Base-by-base conservation (phyloP, 2,329 filamentous ascomycete species). In the Calonectria hongkongensis region DNA sequence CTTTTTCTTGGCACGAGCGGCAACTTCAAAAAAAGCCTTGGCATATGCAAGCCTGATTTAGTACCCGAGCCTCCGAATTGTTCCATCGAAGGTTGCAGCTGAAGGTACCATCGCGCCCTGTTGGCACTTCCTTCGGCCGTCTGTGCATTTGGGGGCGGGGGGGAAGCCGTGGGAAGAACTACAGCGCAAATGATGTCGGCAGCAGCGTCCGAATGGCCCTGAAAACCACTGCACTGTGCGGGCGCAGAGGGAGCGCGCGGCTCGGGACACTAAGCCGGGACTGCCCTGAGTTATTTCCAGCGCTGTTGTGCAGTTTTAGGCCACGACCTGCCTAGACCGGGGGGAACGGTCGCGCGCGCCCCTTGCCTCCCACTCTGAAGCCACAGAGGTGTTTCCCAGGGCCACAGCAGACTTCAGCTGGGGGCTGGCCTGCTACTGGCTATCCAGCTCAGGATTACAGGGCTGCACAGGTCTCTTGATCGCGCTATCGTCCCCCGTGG, bases 1-100 rank as follows among this genome's bases (percentile, higher is more conserved):
- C 79, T 80, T 80, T 68, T 77, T 77, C 79, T 80, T 81, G 79
- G 79, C 79, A 73, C 71, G 62, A 74, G 76, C 74, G 73, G 74
- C 75, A 74, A 73, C 62, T 64, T 71, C 70, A 54, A 70, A 56
- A 33, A 58, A 70, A 60, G 71, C 48, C 78, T 79, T 79, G 78
- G 78, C 78, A 78, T 74, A 72, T 79, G 78, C 74, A 76, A 68
- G 71, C 50, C 73, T 75, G 58, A 62, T 62, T 62, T 62, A 62
- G 58, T 39, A 62, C 58, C 58, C 58, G 58, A 45, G 36, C 58
- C 30, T 28, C 30, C 30, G 54, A 58, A 58, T 39, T 58, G 54
- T 58, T 58, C 54, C 33, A 58, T 58, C 30, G 54, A 58, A 58
- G 54, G 54, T 39, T 36, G 54, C 33, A 39, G 33, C 51, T 39